Evolutionary conservation across 352 stramenopile genomes (phyloP).

Genomic region (Nothophytophthora sp.): DNA sequence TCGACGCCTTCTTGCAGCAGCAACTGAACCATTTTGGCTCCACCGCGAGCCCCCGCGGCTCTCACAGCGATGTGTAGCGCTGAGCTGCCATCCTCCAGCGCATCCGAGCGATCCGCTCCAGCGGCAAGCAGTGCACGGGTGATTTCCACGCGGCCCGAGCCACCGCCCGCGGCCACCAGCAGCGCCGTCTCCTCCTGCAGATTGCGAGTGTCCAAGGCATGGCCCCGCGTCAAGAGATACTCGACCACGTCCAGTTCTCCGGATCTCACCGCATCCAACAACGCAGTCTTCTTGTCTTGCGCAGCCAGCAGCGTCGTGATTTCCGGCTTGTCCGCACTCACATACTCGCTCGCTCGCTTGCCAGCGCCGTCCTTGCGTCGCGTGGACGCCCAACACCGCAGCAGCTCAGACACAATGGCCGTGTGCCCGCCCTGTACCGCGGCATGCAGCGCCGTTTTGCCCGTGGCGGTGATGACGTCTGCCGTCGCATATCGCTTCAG

Average conservation of each 20-base stretch:
- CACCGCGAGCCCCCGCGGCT: constrained; percentile 20
- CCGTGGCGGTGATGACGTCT: constrained; percentile 13
- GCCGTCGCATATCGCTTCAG: constrained; percentile 11
- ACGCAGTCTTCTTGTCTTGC: constrained; percentile 15
- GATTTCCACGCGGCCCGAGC: constrained; percentile 8
- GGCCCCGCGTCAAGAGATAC: constrained; percentile 6
- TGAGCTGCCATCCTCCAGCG: constrained; percentile 18
- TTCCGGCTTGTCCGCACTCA: constrained; percentile 3
- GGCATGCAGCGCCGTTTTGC: constrained; percentile 17
- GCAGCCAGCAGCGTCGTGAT: constrained; percentile 17
- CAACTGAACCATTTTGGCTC: constrained; percentile 12
- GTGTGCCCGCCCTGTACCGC: constrained; percentile 16
- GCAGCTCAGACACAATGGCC: constrained; percentile 14
- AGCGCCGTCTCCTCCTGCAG: constrained; percentile 17
- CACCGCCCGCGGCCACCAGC: constrained; percentile 15
- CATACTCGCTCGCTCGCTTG: constrained; percentile 18
- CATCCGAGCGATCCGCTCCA: constrained; percentile 8
- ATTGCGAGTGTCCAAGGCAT: constrained; percentile 14
- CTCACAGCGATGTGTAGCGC: constrained; percentile 21
- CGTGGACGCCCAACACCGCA: constrained; percentile 17
- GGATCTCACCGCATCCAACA: constrained; percentile 9
- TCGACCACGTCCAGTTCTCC: constrained; percentile 15
- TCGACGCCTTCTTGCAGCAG: constrained; percentile 20
- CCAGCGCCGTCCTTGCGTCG: constrained; percentile 14
- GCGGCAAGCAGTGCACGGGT: constrained; percentile 7